Evolutionary conservation across 768 basidiomycete genomes (phyloP).

Genomic region (Harrya chromipes): DNA sequence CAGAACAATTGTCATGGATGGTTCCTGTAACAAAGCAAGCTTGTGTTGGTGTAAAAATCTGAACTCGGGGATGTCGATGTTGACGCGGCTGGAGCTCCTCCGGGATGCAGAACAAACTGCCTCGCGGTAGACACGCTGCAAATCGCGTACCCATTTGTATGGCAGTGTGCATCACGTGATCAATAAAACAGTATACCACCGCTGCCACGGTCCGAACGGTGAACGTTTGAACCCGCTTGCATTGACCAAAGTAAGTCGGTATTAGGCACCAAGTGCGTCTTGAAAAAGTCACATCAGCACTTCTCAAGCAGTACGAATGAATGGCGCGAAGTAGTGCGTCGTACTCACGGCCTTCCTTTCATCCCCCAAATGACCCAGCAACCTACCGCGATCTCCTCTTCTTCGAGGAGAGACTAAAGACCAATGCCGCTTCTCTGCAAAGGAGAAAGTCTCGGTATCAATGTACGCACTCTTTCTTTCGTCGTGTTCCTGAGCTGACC

Average conservation of each 20-base stretch:
- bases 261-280: neutral
- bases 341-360: conserved; percentile 37
- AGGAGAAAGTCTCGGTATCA: conserved; percentile 81
- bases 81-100: neutral
- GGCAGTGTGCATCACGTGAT: conserved; percentile 20
- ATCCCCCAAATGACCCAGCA: conserved; percentile 69
- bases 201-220: no score
- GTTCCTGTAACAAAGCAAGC: neutral
- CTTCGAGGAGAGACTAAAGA: conserved; percentile 96
- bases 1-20: conserved; percentile 37
- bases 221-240: neutral
- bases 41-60: neutral
- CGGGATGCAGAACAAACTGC: conserved; percentile 20
- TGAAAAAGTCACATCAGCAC: no score
- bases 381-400: conserved; percentile 87
- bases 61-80: neutral
- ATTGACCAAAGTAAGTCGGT: neutral
- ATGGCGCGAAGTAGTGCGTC: conserved; percentile 24
- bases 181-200: no score
- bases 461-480: conserved; percentile 43
- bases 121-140: conserved; percentile 22
- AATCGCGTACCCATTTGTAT: conserved; percentile 25
- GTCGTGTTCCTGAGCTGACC: conserved; percentile 17
- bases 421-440: conserved; percentile 79
- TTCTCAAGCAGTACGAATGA: conserved; percentile 5